phyloP scores from a whole-genome alignment of 1,139 yeast genomes.

The Saccharomyces uvarum region DNA sequence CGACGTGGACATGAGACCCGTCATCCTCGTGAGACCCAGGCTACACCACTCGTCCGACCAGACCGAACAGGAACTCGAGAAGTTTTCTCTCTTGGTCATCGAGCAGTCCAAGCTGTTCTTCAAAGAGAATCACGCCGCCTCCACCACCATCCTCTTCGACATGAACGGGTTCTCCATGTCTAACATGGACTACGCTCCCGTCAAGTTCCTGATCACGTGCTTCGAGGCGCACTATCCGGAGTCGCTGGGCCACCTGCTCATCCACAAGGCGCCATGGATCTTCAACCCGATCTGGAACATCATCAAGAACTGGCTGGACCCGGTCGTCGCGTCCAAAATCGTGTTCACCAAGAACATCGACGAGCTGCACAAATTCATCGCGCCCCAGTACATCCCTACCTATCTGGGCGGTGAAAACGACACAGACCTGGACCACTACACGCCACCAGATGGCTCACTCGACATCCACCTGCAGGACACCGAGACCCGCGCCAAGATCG shows the following conservation, averaged over 20 bases:
- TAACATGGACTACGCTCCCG: slow-evolving; percentile 79
- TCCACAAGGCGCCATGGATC: slow-evolving; percentile 88
- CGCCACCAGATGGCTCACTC: slow-evolving; percentile 40
- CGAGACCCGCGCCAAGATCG: slow-evolving; percentile 37
- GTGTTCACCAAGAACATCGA: slow-evolving; percentile 55
- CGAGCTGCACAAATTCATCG: slow-evolving; percentile 54
- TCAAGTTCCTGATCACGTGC: slow-evolving; percentile 65
- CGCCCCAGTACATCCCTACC: slow-evolving; percentile 46
- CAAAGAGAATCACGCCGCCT: slow-evolving; percentile 45
- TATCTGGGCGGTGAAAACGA: slow-evolving; percentile 61
- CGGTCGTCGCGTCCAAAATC: slow-evolving; percentile 77
- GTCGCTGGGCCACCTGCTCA: slow-evolving; percentile 61
- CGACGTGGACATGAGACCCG: slow-evolving; percentile 59
- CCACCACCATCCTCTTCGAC: slow-evolving; percentile 68
- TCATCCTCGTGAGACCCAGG: slow-evolving; percentile 65
- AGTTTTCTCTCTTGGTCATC: slow-evolving; percentile 56
- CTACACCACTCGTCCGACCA: slow-evolving; percentile 67
- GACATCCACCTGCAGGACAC: slow-evolving; percentile 42
- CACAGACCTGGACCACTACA: slow-evolving; percentile 34
- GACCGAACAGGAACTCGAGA: slow-evolving; percentile 57
- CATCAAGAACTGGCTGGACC: slow-evolving; percentile 81
- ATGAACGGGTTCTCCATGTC: slow-evolving; percentile 64
- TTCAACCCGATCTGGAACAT: slow-evolving; percentile 82
- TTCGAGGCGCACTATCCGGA: slow-evolving; percentile 90
- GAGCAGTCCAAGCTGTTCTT: slow-evolving; percentile 63